A percentile compares a stretch with the other conserved stretches of the same genome.
These are phyloP conservation scores for Beta macrorhiza DNA, from an alignment of 179 eudicot species.

Conservation along the genomic window DNA sequence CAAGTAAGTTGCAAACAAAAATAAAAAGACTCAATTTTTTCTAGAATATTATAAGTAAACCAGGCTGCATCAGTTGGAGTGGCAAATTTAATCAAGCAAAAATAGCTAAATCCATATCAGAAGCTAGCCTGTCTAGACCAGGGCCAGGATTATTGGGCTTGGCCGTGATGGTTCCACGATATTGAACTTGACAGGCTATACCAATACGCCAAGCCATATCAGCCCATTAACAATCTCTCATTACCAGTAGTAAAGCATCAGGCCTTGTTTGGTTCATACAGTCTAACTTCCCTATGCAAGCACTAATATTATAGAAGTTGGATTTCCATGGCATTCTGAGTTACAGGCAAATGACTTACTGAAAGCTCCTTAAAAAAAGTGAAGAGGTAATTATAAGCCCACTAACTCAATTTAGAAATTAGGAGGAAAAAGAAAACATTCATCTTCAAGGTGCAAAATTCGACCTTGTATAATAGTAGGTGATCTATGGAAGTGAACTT, in stretches of 20 bases:
- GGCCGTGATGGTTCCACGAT: neutral
- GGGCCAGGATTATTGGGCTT: neutral
- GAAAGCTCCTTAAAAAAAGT: neutral
- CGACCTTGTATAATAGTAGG: neutral
- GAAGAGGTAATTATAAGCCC: too few species aligned
- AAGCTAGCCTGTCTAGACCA: neutral
- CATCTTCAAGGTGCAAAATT: too few species aligned
- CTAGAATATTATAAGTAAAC: neutral
- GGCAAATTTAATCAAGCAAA: neutral
- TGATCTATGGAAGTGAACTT: neutral
- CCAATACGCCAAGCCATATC: neutral
- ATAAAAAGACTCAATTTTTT: neutral
- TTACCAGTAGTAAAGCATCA: too few species aligned
- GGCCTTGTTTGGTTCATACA: neutral
- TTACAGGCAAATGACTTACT: neutral
- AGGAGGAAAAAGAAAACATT: too few species aligned
- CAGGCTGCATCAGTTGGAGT: neutral
- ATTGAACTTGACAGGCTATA: neutral
- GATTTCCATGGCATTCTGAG: neutral
- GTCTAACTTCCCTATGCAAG: neutral
- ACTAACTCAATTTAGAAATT: too few species aligned
- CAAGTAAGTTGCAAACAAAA: neutral
- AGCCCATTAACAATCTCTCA: neutral
- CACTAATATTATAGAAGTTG: neutral
- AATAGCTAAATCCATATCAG: neutral